Evolutionary conservation across 176 grass and related monocot genomes (phyloP).

Genomic region (Oryza rufipogon): DNA sequence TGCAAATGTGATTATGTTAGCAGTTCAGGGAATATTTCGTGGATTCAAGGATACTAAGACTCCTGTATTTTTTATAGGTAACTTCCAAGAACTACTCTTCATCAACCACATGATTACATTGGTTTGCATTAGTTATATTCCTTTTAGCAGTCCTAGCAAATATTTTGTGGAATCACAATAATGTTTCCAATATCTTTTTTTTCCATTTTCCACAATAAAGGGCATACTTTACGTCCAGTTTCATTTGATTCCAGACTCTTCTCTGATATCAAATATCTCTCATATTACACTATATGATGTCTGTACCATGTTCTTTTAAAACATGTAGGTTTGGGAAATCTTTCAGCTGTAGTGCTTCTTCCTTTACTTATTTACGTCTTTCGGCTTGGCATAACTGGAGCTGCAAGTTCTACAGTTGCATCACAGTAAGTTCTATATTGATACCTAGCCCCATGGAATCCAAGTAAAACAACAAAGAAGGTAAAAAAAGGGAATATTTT

Average conservation of each 20-base stretch:
- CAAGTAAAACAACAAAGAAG: background rate
- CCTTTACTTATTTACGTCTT: constrained; percentile 68
- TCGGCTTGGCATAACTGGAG: constrained; percentile 64
- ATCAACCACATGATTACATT: constrained; percentile 25
- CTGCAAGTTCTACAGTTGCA: constrained; percentile 66
- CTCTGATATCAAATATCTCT: constrained; percentile 9
- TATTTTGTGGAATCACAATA: background rate
- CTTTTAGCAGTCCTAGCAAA: background rate
- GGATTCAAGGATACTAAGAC: constrained; percentile 96
- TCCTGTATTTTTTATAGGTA: constrained; percentile 85
- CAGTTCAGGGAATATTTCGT: constrained; percentile 88
- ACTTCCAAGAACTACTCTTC: constrained; percentile 31
- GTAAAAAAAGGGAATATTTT: background rate
- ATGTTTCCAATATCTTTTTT: background rate
- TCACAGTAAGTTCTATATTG: constrained; percentile 66
- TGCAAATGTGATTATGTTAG: constrained; percentile 81
- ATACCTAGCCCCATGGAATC: background rate
- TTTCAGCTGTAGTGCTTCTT: constrained; percentile 58
- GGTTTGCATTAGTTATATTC: background rate
- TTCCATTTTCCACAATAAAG: constrained; percentile 9
- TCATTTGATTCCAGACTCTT: constrained; percentile 22
- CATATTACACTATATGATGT: constrained; percentile 25
- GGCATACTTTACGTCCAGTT: constrained; percentile 1
- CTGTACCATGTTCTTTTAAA: constrained; percentile 20
- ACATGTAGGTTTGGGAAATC: constrained; percentile 62